Conservation (phyloP, 2,329 filamentous ascomycete species). For the Xylaria sp. region DNA sequence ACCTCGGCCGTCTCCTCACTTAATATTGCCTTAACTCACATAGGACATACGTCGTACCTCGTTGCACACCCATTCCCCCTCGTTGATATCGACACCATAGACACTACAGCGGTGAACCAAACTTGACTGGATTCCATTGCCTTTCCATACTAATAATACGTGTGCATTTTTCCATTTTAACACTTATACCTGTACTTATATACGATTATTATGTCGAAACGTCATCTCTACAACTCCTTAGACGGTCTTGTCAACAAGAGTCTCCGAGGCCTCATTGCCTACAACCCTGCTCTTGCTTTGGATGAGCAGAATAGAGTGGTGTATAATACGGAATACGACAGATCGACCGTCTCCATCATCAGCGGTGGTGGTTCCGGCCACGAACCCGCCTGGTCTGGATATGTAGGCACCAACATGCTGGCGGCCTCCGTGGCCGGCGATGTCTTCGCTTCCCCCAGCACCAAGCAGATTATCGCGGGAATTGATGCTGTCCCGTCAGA, state of each 20-base stretch:
- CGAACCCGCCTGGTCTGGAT: constrained; percentile 72
- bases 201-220: constrained; percentile 58
- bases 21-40: constrained; percentile 13
- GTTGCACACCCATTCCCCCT: not conserved
- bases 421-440: constrained; percentile 69
- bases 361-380: constrained; percentile 67
- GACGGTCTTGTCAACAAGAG: constrained; percentile 65
- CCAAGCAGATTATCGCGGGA: constrained; percentile 69
- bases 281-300: constrained; percentile 61
- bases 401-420: constrained; percentile 71
- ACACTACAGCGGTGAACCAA: constrained; percentile 5
- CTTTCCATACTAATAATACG: not conserved
- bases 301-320: constrained; percentile 64
- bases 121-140: not conserved
- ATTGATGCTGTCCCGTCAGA: constrained; percentile 65
- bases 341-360: constrained; percentile 60
- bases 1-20: constrained; percentile 22
- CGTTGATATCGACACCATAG: constrained; percentile 1
- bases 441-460: constrained; percentile 71
- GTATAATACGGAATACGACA: constrained; percentile 58
- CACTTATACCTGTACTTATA: constrained; percentile 11
- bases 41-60: constrained; percentile 6
- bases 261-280: constrained; percentile 62
- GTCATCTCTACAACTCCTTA: constrained; percentile 63
- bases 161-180: constrained; percentile 1